Evolutionary conservation across 805 yeast species (phyloP), one percentile per base, ranked within the genome.

Genomic region (Blastobotrys attinorum): DNA sequence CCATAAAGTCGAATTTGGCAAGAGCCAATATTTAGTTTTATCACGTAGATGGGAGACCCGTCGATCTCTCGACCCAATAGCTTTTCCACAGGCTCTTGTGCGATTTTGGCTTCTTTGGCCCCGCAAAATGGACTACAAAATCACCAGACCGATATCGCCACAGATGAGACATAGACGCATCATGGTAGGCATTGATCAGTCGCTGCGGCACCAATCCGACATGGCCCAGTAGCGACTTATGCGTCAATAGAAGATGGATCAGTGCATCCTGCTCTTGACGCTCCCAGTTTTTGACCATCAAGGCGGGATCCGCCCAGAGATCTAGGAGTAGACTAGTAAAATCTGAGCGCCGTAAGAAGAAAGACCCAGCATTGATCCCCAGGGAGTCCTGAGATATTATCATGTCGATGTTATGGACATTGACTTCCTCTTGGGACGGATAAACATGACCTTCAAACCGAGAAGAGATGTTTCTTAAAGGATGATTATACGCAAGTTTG

Each of bases 341-440:
- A 11, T 39, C 39, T 1, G 58, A 49, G 22, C 59, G 39, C 17
- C 54, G 46, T n/a, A 62, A 29, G 37, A 62, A 53, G 34, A 62
- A 53, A 4, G 66, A 59, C n/a, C 66, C 66, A 2, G 63, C 59
- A 39, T 61, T 60, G 27, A 62, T 31, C 4, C 61, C 59, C 29
- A 49, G 41, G 31, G 25, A 29, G 44, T 61, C 65, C 39, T 61
- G 59, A 3, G 60, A 45, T 3, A 59, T 39, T 15, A 63, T 43
- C 18, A 62, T 21, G 27, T 54, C 55, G 21, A 63, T 31, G 11
- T 58, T 43, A 17, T 47, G 41, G n/a, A 50, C 22, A 21, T 53
- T 51, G 15, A 50, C 39, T 6, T 54, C 48, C 15, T 33, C 46
- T n/a, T 36, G 21, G 4, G 22, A 35, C 13, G 48, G 45, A 29